Percentiles rank a stretch among this genome's conserved stretches.
Evolutionary conservation across 208 protist genomes (phyloP).

Genomic region (Trypanosoma vivax): DNA sequence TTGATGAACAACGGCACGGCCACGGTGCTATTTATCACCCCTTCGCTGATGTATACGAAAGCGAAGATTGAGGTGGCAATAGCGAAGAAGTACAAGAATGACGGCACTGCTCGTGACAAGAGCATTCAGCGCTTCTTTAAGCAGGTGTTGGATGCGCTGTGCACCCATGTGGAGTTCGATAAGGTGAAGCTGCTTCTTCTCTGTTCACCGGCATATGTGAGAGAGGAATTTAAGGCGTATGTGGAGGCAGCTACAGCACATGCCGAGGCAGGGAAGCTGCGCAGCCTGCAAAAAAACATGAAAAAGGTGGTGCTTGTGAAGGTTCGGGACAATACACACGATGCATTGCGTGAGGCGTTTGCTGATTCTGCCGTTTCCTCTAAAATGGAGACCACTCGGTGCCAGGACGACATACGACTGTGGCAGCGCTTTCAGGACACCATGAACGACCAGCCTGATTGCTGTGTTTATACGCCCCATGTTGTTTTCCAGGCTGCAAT

Average conservation of each 20-base stretch:
- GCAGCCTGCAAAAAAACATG: conserved; percentile 72
- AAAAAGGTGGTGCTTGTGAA: conserved; percentile 90
- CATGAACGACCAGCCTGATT: conserved; percentile 80
- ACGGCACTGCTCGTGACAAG: conserved; percentile 79
- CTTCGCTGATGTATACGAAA: conserved; percentile 90
- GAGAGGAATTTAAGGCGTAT: conserved; percentile 80
- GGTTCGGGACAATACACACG: conserved; percentile 79
- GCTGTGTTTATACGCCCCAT: conserved; percentile 91
- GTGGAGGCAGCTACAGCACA: conserved; percentile 33
- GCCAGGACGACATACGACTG: conserved; percentile 84
- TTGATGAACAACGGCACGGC: conserved; percentile 93
- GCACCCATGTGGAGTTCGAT: conserved; percentile 88
- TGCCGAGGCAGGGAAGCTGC: conserved; percentile 50
- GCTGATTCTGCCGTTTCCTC: conserved; percentile 65
- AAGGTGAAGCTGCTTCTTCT: conserved; percentile 93
- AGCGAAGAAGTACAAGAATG: conserved; percentile 77
- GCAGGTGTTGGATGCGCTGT: conserved; percentile 80
- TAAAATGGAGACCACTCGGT: conserved; percentile 85
- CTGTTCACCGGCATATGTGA: conserved; percentile 91
- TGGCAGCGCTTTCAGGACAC: conserved; percentile 92
- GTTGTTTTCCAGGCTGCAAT: conserved; percentile 82
- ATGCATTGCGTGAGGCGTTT: conserved; percentile 85
- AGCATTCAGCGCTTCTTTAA: conserved; percentile 92
- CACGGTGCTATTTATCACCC: conserved; percentile 89
- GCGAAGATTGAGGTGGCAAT: conserved; percentile 83